These are phyloP conservation scores for Lepiota brunneoincarnata DNA, from an alignment of 768 basidiomycete species.

Conservation along the genomic window DNA sequence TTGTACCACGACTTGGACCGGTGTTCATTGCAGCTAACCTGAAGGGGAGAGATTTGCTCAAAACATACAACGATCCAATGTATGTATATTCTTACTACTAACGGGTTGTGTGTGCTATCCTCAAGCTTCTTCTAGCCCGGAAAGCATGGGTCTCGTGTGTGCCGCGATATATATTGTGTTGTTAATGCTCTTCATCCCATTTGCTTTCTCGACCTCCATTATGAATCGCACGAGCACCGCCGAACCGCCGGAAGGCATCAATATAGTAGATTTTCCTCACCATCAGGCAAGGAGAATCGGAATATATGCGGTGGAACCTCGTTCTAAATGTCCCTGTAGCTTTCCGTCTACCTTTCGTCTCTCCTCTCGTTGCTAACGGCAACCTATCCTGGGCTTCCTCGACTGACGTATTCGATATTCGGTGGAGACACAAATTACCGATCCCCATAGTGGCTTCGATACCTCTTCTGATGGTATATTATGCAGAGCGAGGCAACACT, in stretches of 20 bases:
- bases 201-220: constrained; percentile 82
- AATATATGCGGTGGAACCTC: neutral
- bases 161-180: constrained; percentile 86
- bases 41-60: constrained; percentile 85
- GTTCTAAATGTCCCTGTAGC: constrained; percentile 35
- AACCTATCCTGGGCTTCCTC: constrained; percentile 89
- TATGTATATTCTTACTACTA: constrained; percentile 30
- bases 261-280: constrained; percentile 71
- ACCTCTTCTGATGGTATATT: constrained; percentile 94
- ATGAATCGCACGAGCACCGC: constrained; percentile 39
- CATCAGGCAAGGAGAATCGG: constrained; percentile 56
- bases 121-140: constrained; percentile 58
- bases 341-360: constrained; percentile 91
- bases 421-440: constrained; percentile 97
- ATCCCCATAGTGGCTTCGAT: constrained; percentile 96
- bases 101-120: neutral
- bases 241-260: constrained; percentile 56
- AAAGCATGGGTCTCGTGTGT: constrained; percentile 89
- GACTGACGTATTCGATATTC: constrained; percentile 98
- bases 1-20: constrained; percentile 81
- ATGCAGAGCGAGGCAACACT: constrained; percentile 91
- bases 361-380: constrained; percentile 90
- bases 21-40: constrained; percentile 80
- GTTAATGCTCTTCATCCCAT: constrained; percentile 91
- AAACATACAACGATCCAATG: constrained; percentile 73